phyloP scores from a whole-genome alignment of 1,284 basidiomycete genomes.

The Vanrija pseudolonga region DNA sequence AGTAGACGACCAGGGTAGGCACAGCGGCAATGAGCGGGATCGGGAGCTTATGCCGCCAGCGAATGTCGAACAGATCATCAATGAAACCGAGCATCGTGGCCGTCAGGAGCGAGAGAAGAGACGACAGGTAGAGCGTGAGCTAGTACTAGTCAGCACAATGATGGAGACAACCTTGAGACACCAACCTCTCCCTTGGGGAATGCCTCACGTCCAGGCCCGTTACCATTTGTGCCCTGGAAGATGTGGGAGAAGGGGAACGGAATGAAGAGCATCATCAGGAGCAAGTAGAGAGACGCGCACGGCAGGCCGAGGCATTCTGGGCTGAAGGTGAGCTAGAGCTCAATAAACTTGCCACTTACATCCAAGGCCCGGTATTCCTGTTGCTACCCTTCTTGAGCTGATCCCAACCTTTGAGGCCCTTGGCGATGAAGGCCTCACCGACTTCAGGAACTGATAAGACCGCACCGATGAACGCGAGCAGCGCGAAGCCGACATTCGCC shows the following conservation, averaged over 20 bases:
- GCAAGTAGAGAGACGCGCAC: conserved; percentile 82
- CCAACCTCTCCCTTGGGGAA: conserved; percentile 85
- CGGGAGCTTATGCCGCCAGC: conserved; percentile 96
- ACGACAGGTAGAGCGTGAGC: conserved; percentile 89
- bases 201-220: conserved; percentile 47
- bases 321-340: conserved; percentile 51
- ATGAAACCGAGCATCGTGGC: conserved; percentile 93
- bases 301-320: conserved; percentile 92
- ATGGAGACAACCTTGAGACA: conserved; percentile 1
- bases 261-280: conserved; percentile 78
- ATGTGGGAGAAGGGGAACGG: conserved; percentile 81
- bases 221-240: conserved; percentile 44
- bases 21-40: conserved; percentile 94
- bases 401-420: conserved; percentile 74
- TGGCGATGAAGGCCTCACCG: conserved; percentile 67
- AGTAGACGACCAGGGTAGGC: conserved; percentile 93
- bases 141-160: conserved; percentile 38
- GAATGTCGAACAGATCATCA: conserved; percentile 97
- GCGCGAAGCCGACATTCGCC: conserved; percentile 71
- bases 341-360: conserved; percentile 56
- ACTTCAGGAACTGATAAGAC: conserved; percentile 70
- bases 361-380: conserved; percentile 52
- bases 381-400: conserved; percentile 61
- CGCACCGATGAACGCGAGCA: conserved; percentile 70
- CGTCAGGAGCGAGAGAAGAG: conserved; percentile 80